Evolutionary conservation across 164 flowering plant species (phyloP), one percentile per base, ranked within the genome.

Genomic region (Berberis thunbergii): DNA sequence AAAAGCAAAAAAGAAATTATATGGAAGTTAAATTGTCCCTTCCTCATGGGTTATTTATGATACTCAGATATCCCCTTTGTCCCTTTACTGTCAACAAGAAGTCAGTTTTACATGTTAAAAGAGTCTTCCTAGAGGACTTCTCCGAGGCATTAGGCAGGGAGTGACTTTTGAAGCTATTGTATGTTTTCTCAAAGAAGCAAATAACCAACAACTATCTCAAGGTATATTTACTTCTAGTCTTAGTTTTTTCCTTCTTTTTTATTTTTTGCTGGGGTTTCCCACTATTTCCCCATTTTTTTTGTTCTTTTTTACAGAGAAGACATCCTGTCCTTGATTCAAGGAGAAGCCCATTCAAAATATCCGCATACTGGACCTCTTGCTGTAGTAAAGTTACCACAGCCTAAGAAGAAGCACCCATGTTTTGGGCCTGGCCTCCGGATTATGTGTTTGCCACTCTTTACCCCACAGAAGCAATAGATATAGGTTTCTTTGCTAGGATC

Each of bases 351-450:
- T 71, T 86, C 86, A 61, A 84, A 87, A 71, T 75, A 94, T 42
- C 72, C 75, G 79, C 99, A 94, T 5, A 60, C 77, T 12, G 96
- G 83, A 61, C 96, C 97, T 70, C 84, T 78, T 6, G 84, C 71
- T 10, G 84, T 76, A 57, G 87, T 83, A 94, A 91, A 89, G 64
- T 91, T 87, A 40, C 99, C 99, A 72, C 97, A 94, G 4, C 97
- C 87, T 65, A 87, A 91, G 87, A 89, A 91, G 71, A 77, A 64
- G 74, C 80, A 75, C 42, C 92, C 96, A n/a, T 87, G 86, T 65
- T 77, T 86, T 2, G 89, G 88, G 9, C 99, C 96, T 6, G 97
- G 93, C 66, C 80, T 83, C 50, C 79, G 76, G 7, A 84, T 74
- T 76, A 83, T 76, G 46, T 77, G 74, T 72, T 71, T 80, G 75